Evolutionary conservation across 768 basidiomycete genomes (phyloP).

Genomic region (Melanogaster broomeanus): DNA sequence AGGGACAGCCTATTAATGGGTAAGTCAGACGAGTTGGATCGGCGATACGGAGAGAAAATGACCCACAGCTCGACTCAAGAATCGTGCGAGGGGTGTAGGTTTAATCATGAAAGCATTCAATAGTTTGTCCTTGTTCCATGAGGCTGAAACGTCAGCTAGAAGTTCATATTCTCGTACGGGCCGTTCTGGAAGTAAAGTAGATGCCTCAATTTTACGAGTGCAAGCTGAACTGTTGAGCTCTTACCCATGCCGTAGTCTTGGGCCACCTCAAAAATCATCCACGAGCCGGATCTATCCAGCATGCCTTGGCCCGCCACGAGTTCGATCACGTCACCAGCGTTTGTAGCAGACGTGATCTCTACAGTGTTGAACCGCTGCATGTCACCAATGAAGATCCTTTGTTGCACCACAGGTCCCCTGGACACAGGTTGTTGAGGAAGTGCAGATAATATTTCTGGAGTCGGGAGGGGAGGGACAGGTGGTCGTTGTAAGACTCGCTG

Average conservation of each 20-base stretch:
- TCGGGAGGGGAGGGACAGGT: conserved; percentile 41
- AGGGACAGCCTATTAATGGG: conserved; percentile 49
- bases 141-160: conserved; percentile 73
- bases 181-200: conserved; percentile 59
- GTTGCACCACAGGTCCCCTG: conserved; percentile 48
- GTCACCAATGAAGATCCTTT: conserved; percentile 76
- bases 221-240: conserved; percentile 17
- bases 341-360: conserved; percentile 66
- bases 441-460: conserved; percentile 32
- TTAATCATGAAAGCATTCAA: conserved; percentile 82
- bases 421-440: conserved; percentile 23
- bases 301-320: conserved; percentile 67
- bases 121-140: conserved; percentile 86
- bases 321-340: conserved; percentile 71
- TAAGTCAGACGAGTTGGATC: conserved; percentile 43
- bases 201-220: conserved; percentile 12
- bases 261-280: conserved; percentile 91
- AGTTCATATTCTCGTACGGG: conserved; percentile 87
- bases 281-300: conserved; percentile 65
- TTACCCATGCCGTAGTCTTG: conserved; percentile 92
- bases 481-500: conserved; percentile 31
- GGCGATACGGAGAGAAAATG: conserved; percentile 11
- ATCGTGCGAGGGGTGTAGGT: conserved; percentile 62
- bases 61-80: conserved; percentile 62
- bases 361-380: conserved; percentile 76